Conservation (phyloP, 2,329 filamentous ascomycete species). For the Scortechinia acanthostroma region DNA sequence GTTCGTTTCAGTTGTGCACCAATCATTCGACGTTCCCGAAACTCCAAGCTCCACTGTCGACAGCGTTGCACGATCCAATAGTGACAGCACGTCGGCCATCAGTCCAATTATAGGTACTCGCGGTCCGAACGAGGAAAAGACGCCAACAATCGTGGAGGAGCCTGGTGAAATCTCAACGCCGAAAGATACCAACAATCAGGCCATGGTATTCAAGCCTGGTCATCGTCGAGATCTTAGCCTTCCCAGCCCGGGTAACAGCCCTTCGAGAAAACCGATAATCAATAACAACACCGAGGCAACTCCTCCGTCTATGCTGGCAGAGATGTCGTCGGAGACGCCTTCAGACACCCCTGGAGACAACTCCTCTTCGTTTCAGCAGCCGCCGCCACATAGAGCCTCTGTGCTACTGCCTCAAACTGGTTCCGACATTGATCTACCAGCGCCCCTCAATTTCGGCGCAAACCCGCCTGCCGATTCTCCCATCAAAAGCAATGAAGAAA, state of each 20-base stretch:
- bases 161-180: neutral
- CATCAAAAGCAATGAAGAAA: neutral
- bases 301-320: neutral
- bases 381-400: neutral
- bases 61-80: neutral
- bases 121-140: constrained; percentile 1
- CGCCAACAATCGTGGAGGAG: neutral
- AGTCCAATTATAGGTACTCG: neutral
- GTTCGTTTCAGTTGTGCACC: neutral
- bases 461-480: neutral
- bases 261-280: neutral
- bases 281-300: neutral
- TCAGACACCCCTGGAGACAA: neutral
- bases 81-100: neutral
- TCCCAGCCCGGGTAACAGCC: neutral
- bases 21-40: constrained; percentile 1
- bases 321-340: neutral
- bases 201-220: neutral
- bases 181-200: neutral
- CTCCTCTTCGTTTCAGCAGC: neutral
- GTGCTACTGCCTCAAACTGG: neutral
- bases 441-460: neutral
- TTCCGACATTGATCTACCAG: neutral
- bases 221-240: neutral
- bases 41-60: neutral